Evolutionary conservation across 2,329 filamentous ascomycete genomes (phyloP).

Genomic region (Venturia oleaginea): DNA sequence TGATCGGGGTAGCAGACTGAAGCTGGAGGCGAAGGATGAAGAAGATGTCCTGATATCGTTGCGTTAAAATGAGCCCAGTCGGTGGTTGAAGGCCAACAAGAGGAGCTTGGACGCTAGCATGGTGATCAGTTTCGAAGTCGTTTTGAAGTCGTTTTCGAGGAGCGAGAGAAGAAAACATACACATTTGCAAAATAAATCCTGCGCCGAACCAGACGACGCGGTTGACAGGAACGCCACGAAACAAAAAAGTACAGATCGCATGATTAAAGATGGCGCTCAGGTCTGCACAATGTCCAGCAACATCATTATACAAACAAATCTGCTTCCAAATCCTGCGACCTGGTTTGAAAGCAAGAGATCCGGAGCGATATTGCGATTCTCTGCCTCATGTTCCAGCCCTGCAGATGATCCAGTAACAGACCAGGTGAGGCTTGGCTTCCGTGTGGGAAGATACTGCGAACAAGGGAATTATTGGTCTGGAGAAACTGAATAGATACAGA

Average conservation of each 20-base stretch:
- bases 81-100: constrained; percentile 10
- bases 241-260: neutral
- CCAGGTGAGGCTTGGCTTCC: neutral
- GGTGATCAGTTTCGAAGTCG: neutral
- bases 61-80: constrained; percentile 10
- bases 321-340: neutral
- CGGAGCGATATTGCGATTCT: neutral
- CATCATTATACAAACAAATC: neutral
- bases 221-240: neutral
- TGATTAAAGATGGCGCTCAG: neutral
- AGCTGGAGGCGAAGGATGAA: constrained; percentile 7
- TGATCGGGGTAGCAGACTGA: constrained; percentile 2
- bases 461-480: neutral
- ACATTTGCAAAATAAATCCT: neutral
- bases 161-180: neutral
- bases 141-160: neutral
- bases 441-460: neutral
- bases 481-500: neutral
- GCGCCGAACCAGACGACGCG: neutral
- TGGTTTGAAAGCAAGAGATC: neutral
- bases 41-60: constrained; percentile 7
- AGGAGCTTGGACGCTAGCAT: neutral
- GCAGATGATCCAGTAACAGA: neutral
- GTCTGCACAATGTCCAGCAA: neutral
- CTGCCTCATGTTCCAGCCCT: neutral